A percentile compares a stretch with the other conserved stretches of the same genome.
Conservation (phyloP, 208 protist species). For the Trichomonas vaginalis region DNA sequence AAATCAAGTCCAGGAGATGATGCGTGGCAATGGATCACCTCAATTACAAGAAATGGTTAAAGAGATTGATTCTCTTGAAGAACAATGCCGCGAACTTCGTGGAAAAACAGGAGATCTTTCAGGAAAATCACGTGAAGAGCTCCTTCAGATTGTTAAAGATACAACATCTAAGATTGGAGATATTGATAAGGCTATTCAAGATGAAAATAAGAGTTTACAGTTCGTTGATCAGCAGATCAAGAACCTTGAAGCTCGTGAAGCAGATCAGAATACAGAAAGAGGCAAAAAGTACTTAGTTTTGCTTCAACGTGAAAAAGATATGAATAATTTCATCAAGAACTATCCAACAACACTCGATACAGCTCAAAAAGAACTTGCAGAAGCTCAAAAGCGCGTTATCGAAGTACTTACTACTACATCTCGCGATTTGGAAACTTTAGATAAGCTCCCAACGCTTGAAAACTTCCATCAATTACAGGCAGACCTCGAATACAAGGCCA, state of each 20-base stretch:
- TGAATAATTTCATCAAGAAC: slow-evolving; percentile 8
- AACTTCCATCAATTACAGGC: not conserved
- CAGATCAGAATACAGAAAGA: not conserved
- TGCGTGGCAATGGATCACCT: not conserved
- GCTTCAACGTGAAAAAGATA: not conserved
- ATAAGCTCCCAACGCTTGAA: not conserved
- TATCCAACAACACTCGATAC: not conserved
- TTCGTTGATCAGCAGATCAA: not conserved
- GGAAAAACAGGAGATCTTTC: not conserved
- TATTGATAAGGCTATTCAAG: not conserved
- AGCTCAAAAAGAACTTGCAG: not conserved
- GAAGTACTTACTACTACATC: not conserved
- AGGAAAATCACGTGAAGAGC: not conserved
- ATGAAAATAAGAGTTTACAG: not conserved
- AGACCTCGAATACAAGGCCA: not conserved
- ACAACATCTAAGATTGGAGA: not conserved
- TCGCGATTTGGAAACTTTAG: not conserved
- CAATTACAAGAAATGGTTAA: not conserved
- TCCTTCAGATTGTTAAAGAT: not conserved
- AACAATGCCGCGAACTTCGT: not conserved
- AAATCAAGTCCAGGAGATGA: not conserved
- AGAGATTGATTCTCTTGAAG: not conserved
- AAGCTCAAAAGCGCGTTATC: not conserved
- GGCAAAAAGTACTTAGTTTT: not conserved
- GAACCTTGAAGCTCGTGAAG: not conserved